Evolutionary conservation across 2,329 filamentous ascomycete species (phyloP), one percentile per base, ranked within the genome.

Genomic region (Pestalotiopsis sp.): DNA sequence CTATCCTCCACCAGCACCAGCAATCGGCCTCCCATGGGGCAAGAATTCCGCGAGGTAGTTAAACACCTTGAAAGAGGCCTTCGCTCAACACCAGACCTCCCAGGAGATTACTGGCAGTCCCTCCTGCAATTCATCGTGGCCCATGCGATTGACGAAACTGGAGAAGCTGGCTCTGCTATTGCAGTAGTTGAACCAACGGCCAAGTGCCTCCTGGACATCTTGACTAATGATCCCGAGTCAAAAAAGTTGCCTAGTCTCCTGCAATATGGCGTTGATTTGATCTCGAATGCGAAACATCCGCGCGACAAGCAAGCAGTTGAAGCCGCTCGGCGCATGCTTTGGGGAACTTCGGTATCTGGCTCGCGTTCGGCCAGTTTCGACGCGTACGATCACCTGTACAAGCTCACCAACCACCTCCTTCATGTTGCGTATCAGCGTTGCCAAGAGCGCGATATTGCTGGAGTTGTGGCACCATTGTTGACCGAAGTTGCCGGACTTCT

Each of bases 101-200:
- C 85, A 0, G 80, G 79, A 72, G 69, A 79, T 17, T 76, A 81
- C 6, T 90, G 87, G 87, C 76, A 82, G 31, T 77, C 82, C 0
- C 81, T 95, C 0, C 88, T 93, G 66, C 81, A 86, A 9, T 78
- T 83, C 0, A 80, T 93, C 9, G 82, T 87, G 3, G 79, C 84
- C 9, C 86, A 88, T 66, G 87, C 91, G 6, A 85, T 83, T 20
- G 81, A 85, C 13, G 90, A 93, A 71, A 87, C 87, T 66, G 92
- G 93, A 3, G 90, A 93, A 70, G 87, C 88, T 17, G 91, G 89
- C 5, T 85, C 91, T 56, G 87, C 90, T 4, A 83, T 92, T 64
- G 86, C 88, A 27, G 84, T 94, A 1, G 83, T 95, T 52, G 93
- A 97, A 70, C 92, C 91, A 1, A 75, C 96, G 3, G 88, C 92